Percentiles rank a stretch among this genome's conserved stretches.
Conservation (phyloP, 2,329 filamentous ascomycete genomes). For the Aspergillus versicolor region DNA sequence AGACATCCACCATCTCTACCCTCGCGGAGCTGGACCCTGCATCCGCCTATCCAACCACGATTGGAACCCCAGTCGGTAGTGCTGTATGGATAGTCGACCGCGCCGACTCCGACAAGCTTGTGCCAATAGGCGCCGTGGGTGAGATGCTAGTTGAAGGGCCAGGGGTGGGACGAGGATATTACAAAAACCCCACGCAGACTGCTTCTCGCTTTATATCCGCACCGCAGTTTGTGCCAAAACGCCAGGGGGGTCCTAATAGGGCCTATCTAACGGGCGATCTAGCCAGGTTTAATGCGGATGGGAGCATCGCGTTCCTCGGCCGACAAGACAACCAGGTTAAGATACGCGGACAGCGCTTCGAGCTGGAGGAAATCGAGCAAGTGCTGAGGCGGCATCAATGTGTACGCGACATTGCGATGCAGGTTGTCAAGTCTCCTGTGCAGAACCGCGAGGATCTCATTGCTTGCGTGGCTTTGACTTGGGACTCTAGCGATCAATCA, state of each 20-base stretch:
- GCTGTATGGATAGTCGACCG: background rate
- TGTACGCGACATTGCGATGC: background rate
- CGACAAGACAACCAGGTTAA: constrained; percentile 37
- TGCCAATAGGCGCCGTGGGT: too few relatives aligned
- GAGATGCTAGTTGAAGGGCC: too few relatives aligned
- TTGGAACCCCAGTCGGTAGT: background rate
- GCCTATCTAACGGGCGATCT: constrained; percentile 37
- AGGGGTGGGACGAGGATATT: constrained; percentile 21
- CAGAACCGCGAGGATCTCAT: background rate
- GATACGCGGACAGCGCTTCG: constrained; percentile 35
- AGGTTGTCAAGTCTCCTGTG: constrained; percentile 5
- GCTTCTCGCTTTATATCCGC: too few relatives aligned
- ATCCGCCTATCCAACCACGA: background rate
- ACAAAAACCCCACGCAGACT: constrained; percentile 19
- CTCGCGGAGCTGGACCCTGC: constrained; percentile 8
- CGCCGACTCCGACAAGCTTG: too few relatives aligned
- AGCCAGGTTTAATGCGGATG: constrained; percentile 28
- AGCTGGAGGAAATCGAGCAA: constrained; percentile 33
- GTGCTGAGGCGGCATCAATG: background rate
- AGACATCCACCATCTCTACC: constrained; percentile 11
- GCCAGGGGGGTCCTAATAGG: constrained; percentile 20
- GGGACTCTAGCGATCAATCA: background rate
- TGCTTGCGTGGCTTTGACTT: background rate
- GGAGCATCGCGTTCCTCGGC: constrained; percentile 29
- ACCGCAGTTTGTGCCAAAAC: background rate